Evolutionary conservation across 257 asterid species (phyloP).

Genomic region (Primulina huaijiensis): DNA sequence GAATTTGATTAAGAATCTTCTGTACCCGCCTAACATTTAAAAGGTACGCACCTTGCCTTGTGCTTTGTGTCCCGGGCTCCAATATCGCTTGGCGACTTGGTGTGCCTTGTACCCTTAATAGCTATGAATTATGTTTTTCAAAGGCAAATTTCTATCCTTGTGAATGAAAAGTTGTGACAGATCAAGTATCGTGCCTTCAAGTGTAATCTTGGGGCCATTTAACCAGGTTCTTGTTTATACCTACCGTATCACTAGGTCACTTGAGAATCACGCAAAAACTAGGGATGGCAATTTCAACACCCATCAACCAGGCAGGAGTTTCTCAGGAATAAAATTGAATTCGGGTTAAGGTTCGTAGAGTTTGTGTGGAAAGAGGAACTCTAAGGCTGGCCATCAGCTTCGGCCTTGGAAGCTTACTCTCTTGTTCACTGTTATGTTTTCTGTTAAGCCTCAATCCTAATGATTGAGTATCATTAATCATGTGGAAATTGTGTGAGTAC

Average conservation of each 20-base stretch:
- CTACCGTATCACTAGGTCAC: neutral
- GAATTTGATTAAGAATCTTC: neutral
- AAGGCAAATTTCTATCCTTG: no score
- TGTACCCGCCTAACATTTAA: neutral
- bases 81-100: neutral
- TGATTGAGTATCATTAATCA: neutral
- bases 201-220: neutral
- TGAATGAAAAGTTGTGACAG: neutral
- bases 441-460: neutral
- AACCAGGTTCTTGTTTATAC: neutral
- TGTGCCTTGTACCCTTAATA: neutral
- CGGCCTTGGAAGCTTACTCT: neutral
- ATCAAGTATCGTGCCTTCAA: neutral
- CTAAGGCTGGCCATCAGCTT: constrained; percentile 1
- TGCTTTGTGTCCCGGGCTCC: neutral
- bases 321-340: neutral
- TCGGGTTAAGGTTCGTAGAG: neutral
- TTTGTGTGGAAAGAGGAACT: neutral
- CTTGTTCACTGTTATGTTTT: neutral
- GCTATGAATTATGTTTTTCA: neutral
- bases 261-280: neutral
- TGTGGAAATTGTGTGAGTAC: neutral
- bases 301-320: neutral
- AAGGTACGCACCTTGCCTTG: neutral
- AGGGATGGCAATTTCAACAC: neutral